Evolutionary conservation across 331 rosid species (phyloP).

Genomic region (Telfairia occidentalis): DNA sequence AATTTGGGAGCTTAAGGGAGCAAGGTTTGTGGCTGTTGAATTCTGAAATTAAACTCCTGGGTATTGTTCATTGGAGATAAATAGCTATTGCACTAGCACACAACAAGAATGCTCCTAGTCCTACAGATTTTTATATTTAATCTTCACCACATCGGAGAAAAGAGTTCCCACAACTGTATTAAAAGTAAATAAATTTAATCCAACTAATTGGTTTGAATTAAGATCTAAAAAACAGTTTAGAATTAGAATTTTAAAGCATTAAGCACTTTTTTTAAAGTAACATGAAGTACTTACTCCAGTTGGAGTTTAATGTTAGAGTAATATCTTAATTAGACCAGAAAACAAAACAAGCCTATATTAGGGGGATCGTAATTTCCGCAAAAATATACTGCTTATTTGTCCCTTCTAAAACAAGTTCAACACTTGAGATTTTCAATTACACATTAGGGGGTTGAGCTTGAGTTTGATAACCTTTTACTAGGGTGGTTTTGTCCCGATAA

Average conservation of each 20-base stretch:
- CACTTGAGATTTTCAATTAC: neutral
- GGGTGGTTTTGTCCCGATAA: neutral
- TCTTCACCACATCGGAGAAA: neutral
- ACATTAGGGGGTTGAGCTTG: neutral
- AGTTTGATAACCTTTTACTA: neutral
- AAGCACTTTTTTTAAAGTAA: neutral
- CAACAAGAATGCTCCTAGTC: neutral
- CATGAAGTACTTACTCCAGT: neutral
- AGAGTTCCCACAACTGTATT: no score
- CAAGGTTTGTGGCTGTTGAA: no score
- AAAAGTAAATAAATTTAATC: neutral
- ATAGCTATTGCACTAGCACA: neutral
- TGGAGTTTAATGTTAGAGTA: neutral
- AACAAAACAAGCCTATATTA: neutral
- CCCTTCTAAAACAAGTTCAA: neutral
- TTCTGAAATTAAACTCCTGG: neutral
- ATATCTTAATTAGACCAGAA: neutral
- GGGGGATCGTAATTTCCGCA: neutral
- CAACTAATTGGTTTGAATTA: neutral
- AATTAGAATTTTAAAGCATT: neutral
- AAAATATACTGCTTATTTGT: neutral
- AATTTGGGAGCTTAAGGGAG: no score
- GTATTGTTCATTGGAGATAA: neutral
- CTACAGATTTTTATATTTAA: neutral
- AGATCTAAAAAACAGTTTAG: neutral